Evolutionary conservation across 148 eudicot genomes (phyloP).

Genomic region (Cornus suecica): DNA sequence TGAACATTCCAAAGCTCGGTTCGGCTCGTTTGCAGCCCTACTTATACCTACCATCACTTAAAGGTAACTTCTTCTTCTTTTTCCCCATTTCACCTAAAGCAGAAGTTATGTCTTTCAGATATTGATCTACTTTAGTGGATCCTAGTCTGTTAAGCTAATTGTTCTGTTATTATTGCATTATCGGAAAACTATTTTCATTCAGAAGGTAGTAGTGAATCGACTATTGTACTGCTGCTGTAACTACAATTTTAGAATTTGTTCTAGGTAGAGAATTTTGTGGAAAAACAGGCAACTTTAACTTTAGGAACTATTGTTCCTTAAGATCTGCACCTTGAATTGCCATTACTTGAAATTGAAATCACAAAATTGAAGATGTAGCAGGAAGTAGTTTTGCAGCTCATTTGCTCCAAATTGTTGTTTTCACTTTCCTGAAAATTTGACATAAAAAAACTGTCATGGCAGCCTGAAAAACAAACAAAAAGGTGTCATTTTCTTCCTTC

Average conservation of each 20-base stretch:
- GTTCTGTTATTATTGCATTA: constrained; percentile 1
- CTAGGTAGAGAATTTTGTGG: too few relatives aligned
- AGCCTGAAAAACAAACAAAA: not conserved
- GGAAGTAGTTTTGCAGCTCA: not conserved
- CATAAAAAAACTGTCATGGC: not conserved
- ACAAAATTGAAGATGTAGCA: not conserved
- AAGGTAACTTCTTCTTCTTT: constrained; percentile 49
- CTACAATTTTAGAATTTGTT: not conserved
- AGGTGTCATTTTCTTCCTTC: not conserved
- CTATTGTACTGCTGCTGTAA: not conserved
- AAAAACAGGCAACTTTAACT: too few relatives aligned
- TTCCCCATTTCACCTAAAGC: not conserved
- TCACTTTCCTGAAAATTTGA: not conserved
- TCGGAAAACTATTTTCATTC: not conserved
- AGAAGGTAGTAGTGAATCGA: not conserved
- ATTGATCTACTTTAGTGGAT: constrained; percentile 4
- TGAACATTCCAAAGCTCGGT: too few relatives aligned
- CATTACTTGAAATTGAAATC: not conserved
- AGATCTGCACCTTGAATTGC: not conserved
- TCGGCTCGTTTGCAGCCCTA: too few relatives aligned
- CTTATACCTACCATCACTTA: constrained; percentile 87
- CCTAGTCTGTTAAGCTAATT: not conserved
- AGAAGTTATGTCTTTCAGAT: not conserved
- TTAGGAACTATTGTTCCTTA: too few relatives aligned
- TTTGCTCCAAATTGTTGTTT: too few relatives aligned